A percentile compares a stretch with the other conserved stretches of the same genome.
Conservation (phyloP, 176 grass and related monocot species). For the Bromus sterilis region DNA sequence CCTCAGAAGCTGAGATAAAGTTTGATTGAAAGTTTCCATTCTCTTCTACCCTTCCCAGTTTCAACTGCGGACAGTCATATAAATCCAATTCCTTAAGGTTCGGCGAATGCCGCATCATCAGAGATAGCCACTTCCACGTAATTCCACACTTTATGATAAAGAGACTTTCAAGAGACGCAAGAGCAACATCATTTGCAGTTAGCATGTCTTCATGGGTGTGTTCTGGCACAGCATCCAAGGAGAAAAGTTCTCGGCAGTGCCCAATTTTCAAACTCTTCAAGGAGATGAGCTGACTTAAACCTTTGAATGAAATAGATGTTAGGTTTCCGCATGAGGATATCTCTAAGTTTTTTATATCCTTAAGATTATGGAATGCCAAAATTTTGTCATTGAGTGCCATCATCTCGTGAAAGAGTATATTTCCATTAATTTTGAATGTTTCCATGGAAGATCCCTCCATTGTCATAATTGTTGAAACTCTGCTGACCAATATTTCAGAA, state of each 20-base stretch:
- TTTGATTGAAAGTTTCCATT: background rate
- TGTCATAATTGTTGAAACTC: background rate
- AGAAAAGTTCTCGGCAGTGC: background rate
- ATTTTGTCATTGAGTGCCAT: background rate
- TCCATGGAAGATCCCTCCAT: background rate
- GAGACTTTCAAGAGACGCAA: background rate
- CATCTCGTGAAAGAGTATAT: rapidly evolving
- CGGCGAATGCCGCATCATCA: background rate
- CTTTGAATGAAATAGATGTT: background rate
- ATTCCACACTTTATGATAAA: rapidly evolving
- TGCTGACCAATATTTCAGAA: background rate
- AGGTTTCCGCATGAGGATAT: background rate
- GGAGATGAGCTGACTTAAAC: slow-evolving; percentile 15
- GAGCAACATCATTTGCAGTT: background rate
- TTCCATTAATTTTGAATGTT: background rate
- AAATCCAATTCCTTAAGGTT: background rate
- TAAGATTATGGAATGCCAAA: slow-evolving; percentile 4
- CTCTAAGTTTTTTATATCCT: background rate
- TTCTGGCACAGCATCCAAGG: background rate
- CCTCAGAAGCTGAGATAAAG: background rate
- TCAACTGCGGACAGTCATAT: background rate
- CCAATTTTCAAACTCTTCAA: slow-evolving; percentile 5
- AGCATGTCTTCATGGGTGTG: background rate
- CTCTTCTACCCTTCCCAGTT: background rate
- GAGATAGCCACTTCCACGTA: background rate